phyloP scores from a whole-genome alignment of 306 rosid genomes.

The Alnus rubra region DNA sequence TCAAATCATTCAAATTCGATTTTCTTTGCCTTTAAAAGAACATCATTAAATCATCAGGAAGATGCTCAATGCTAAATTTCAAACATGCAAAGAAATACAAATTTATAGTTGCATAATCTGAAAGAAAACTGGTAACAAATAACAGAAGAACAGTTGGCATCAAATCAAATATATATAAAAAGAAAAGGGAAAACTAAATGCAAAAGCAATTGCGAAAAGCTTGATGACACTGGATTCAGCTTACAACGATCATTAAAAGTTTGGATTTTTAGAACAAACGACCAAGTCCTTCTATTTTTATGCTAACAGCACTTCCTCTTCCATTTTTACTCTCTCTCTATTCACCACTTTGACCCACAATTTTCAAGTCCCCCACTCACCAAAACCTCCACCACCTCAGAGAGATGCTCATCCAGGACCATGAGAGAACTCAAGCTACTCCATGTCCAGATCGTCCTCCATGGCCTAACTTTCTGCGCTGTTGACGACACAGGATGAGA shows the following conservation, averaged over 20 bases:
- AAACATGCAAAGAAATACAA: not conserved
- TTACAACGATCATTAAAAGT: too few relatives aligned
- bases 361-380: slow-evolving; percentile 46
- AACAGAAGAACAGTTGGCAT: not conserved
- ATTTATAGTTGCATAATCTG: not conserved
- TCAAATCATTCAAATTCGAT: not conserved
- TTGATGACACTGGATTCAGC: not conserved
- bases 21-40: not conserved
- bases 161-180: too few relatives aligned
- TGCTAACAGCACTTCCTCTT: not conserved
- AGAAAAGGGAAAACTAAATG: not conserved
- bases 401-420: slow-evolving; percentile 44
- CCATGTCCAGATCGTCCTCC: slow-evolving; percentile 67
- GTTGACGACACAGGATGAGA: slow-evolving; percentile 41
- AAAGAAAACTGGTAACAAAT: not conserved
- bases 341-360: slow-evolving; percentile 26
- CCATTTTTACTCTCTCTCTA: slow-evolving; percentile 15
- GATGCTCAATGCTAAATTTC: not conserved
- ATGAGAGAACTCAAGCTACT: slow-evolving; percentile 52
- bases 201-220: not conserved
- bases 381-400: slow-evolving; percentile 54
- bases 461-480: slow-evolving; percentile 42
- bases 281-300: slow-evolving; percentile 30
- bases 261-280: not conserved
- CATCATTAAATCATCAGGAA: not conserved